phyloP scores from a whole-genome alignment of 148 eudicot genomes.

The Vaccinium corymbosum region DNA sequence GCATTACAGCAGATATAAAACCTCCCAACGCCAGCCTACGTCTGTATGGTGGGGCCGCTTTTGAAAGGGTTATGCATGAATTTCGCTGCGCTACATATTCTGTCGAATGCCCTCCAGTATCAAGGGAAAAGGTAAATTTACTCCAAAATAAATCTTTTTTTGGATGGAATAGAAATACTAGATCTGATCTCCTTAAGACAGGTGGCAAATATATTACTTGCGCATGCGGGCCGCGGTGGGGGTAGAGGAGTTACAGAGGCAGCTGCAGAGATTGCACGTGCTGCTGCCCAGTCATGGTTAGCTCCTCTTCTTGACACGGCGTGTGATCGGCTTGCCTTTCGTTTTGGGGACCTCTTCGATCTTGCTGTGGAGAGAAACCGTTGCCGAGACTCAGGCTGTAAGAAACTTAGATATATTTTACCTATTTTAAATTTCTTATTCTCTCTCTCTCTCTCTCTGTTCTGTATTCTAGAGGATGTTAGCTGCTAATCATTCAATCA shows the following conservation, averaged over 20 bases:
- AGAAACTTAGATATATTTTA: conserved; percentile 19
- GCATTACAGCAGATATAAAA: conserved; percentile 59
- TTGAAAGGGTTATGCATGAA: conserved; percentile 96
- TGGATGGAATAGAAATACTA: conserved; percentile 10
- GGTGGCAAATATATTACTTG: conserved; percentile 97
- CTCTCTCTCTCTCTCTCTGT: neutral
- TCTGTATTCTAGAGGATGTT: neutral
- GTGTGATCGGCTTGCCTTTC: conserved; percentile 91
- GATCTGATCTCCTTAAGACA: conserved; percentile 22
- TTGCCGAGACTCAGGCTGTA: conserved; percentile 54
- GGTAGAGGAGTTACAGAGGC: conserved; percentile 85
- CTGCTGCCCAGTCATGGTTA: conserved; percentile 93
- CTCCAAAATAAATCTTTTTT: neutral
- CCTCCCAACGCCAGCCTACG: conserved; percentile 87
- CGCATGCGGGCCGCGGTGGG: conserved; percentile 94
- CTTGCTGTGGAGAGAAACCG: conserved; percentile 76
- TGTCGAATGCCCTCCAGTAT: conserved; percentile 84
- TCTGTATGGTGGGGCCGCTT: conserved; percentile 97
- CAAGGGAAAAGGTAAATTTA: conserved; percentile 78
- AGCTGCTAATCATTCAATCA: neutral
- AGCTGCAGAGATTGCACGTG: conserved; percentile 98
- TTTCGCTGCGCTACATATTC: conserved; percentile 96
- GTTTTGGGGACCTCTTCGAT: conserved; percentile 76
- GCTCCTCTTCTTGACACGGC: conserved; percentile 92
- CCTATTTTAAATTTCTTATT: neutral